These are phyloP conservation scores for Globisporangium mamillatum DNA, from an alignment of 352 stramenopile species.

Conservation along the genomic window DNA sequence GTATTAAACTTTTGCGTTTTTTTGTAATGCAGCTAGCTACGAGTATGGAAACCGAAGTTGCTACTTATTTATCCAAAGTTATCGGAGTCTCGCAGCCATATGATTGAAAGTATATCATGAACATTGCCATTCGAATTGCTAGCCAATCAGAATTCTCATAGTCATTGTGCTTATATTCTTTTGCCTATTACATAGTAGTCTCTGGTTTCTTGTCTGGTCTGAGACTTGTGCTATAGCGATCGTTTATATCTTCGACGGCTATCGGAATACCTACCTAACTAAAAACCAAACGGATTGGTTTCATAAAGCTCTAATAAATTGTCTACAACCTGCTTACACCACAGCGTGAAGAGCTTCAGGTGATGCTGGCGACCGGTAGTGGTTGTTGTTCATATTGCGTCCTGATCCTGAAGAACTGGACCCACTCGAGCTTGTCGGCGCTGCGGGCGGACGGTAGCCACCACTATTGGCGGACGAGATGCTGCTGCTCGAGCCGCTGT, in stretches of 20 bases:
- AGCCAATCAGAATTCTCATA: not conserved
- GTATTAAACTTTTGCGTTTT: not conserved
- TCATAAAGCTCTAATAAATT: constrained; percentile 2
- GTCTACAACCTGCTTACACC: not conserved
- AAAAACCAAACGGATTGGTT: not conserved
- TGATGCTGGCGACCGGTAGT: not conserved
- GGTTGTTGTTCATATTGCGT: not conserved
- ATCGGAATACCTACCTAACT: not conserved
- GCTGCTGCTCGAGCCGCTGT: constrained; percentile 1
- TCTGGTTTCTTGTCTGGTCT: not conserved
- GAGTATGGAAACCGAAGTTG: not conserved
- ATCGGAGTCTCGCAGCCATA: too few species aligned
- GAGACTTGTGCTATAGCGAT: not conserved
- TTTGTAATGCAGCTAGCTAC: not conserved
- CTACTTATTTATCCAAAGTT: not conserved
- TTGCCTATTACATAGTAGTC: not conserved
- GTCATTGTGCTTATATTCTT: not conserved
- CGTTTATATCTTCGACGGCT: not conserved
- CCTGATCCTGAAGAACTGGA: not conserved
- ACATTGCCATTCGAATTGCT: not conserved
- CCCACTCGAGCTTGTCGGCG: not conserved
- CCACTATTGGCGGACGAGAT: constrained; percentile 30
- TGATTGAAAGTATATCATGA: too few species aligned
- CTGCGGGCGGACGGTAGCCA: constrained; percentile 1
- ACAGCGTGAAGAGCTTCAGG: not conserved